Evolutionary conservation across 805 yeast species (phyloP), one percentile per base, ranked within the genome.

Genomic region (Teunomyces barrocoloradensis): DNA sequence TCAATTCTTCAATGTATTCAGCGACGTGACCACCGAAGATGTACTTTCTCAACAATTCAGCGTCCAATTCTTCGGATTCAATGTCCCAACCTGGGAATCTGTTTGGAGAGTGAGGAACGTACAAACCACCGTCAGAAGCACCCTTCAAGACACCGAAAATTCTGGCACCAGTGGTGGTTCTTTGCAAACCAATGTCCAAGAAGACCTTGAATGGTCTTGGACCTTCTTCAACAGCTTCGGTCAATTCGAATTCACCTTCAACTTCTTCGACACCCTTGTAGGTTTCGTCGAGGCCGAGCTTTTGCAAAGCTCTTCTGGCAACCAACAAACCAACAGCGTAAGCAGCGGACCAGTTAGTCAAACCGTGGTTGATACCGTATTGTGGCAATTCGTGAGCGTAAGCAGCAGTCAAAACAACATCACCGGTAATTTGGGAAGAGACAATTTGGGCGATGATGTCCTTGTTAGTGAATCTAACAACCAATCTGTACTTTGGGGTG

Each of bases 61-160:
- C 89, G 73, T 94, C 99, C 68, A 94, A 85, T 81, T 94, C 99
- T 82, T 94, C 96, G 67, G 86, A 71, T 83, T 94, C 99, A 68
- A 92, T 89, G 78, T 94, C 99, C 96, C 92, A 94, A 81, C 99
- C 99, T 79, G 99, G 99, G 96, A 91, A 94, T 87, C 99, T 91
- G 85, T 91, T 91, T 73, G 96, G 88, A 66, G 96, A 89, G 91
- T 94, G 99, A 64, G 99, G 99, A 73, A 94, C 82, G 91, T 87
- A 89, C 69, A 94, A 82, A 68, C 99, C 99, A 88, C 99, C 99
- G 75, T 94, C 99, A 58, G 98, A 92, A 71, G 99, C 99, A 87
- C 99, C 99, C 87, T 94, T 94, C 71, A 94, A 82, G 72, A 94
- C 97, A 89, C 98, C 99, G 70, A 94, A 94, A 75, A 94, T 84